Percentiles rank a stretch among this genome's conserved stretches.
These are phyloP conservation scores for Novymonas esmeraldas DNA, from an alignment of 208 protist genomes.

Conservation along the genomic window DNA sequence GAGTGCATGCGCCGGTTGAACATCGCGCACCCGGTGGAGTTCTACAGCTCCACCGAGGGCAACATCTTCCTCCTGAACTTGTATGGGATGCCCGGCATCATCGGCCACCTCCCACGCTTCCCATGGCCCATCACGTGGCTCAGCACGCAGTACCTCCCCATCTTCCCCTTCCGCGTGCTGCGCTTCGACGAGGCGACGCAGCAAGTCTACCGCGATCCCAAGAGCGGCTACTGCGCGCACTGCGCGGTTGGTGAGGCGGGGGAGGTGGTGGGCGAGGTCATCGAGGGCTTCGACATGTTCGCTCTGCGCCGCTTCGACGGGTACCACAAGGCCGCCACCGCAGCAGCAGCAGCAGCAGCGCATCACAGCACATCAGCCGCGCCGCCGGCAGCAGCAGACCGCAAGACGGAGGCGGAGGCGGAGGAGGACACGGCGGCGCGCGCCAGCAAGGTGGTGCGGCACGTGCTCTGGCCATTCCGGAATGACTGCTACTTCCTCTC, in stretches of 20 bases:
- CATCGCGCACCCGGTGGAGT: constrained; percentile 71
- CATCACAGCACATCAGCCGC: neutral
- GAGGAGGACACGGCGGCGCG: constrained; percentile 23
- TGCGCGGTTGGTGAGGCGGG: constrained; percentile 46
- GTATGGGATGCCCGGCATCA: constrained; percentile 48
- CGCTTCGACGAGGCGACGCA: constrained; percentile 51
- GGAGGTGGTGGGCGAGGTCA: constrained; percentile 55
- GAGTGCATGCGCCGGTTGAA: constrained; percentile 53
- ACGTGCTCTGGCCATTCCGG: constrained; percentile 53
- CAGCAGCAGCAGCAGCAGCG: neutral
- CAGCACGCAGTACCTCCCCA: constrained; percentile 37
- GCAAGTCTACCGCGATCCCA: constrained; percentile 49
- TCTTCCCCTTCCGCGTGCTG: constrained; percentile 57
- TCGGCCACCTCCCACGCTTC: constrained; percentile 65
- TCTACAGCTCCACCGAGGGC: constrained; percentile 91
- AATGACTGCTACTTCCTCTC: constrained; percentile 70
- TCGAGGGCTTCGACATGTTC: constrained; percentile 66
- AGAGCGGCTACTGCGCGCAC: constrained; percentile 36
- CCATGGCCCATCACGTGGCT: constrained; percentile 35
- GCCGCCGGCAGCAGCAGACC: constrained; percentile 11
- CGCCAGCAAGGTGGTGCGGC: constrained; percentile 44
- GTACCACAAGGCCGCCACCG: constrained; percentile 49
- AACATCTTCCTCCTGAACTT: constrained; percentile 73
- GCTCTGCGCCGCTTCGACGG: constrained; percentile 70
- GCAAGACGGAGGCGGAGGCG: constrained; percentile 10